Evolutionary conservation across 148 eudicot species (phyloP), one percentile per base, ranked within the genome.

Genomic region (Fagopyrum tataricum): DNA sequence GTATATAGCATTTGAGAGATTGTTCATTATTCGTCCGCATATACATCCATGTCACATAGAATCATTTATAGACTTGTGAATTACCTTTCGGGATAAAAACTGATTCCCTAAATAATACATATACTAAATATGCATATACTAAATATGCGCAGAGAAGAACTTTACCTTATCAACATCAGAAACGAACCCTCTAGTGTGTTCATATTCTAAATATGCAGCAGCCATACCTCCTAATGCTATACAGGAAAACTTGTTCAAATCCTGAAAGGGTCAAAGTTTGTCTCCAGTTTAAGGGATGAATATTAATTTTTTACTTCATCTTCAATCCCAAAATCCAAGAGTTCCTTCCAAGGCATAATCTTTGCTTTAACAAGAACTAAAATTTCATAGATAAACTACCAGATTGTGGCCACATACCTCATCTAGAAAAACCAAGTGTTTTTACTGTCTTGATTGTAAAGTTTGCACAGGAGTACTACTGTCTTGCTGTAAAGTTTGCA

Each of bases 161-260:
- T 43, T 42, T 18, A 82, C 87, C 85, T 80, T 79, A 55, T 79
- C 76, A 10, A 84, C 83, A 72, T 84, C 87, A 51, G 79, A 76
- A 26, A 77, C 81, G 18, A 77, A 84, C 48, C 84, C 78, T 74
- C 75, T 70, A 0, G 84, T 82, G 83, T 78, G 75, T 66, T 83
- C 99, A 77, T 87, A 88, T 46, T 91, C 83, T 56, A 92, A 83
- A 80, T 91, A 95, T 76, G 92, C 97, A 15, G 99, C 87, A 58
- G 91, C 97, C 68, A 95, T 88, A 17, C 99, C 99, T 7, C 97
- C 99, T 78, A 95, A 81, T 53, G 97, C 99, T 77, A 92, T 88
- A 76, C 97, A 95, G 23, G 99, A 83, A 76, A 95, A 95, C 82
- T 87, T 90, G 87, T 95, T 95, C 79, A 95, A 74, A 87, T 82